Evolutionary conservation across 352 stramenopile genomes (phyloP), one percentile per base, ranked within the genome.

Genomic region (Pythium rhizo-oryzae): DNA sequence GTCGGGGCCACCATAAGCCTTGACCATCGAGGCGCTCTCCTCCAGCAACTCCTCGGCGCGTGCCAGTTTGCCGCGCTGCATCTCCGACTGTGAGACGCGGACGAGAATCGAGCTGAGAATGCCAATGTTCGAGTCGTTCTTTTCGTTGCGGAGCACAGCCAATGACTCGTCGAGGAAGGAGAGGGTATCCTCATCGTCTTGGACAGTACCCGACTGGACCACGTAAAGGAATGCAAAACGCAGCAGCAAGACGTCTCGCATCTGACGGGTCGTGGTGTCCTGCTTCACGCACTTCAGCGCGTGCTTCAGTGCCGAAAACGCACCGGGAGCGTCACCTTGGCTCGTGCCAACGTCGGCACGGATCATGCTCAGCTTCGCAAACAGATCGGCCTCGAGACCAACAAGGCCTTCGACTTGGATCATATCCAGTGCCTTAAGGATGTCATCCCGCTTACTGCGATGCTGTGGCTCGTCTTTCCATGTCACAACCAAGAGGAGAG

Each of bases 131-230:
- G 57, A 19, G 3, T 59, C 53, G 8, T 62, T 37, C 50, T 41
- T 33, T 3, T 58, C 44, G 8, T 23, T 54, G 37, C 60, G 67
- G 2, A 69, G 33, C 9, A 52, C 35, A 35, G 21, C 23, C 3
- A 73, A 19, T 18, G 67, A 68, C 21, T 73, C 59, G 25, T 73
- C 60, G 16, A 73, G 59, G 35, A 65, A 60, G 11, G 56, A 37
- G 11, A 74, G 15, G 0, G 56, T 69, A 8, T 61, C 44, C 8
- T 59, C 60, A 28, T 65, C 67, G 19, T 65, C 59, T 4, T 65
- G n/a, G 6, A 57, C 66, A 6, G 35, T 55, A 4, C 35, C 56
- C 33, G 47, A 33, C 37, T 67, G 54, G 1, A 69, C 54, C 21
- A 65, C 54, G 37, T 61, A 73, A 11, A 73, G 24, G 37, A 69